phyloP scores from a whole-genome alignment of 2,329 filamentous ascomycete genomes.

The Hymenoscyphus repandus region DNA sequence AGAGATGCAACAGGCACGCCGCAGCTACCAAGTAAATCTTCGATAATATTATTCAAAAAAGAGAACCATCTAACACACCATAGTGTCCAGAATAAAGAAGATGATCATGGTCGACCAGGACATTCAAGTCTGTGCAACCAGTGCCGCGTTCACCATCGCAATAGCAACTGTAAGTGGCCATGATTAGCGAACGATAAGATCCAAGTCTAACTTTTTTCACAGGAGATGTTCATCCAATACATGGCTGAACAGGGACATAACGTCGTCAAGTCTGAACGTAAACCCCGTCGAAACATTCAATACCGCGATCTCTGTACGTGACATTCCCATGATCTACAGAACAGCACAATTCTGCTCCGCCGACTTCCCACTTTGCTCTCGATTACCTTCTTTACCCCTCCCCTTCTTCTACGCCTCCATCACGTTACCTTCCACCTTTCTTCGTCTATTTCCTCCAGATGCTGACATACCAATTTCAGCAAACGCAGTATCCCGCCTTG shows the following conservation, averaged over 20 bases:
- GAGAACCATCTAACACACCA: not conserved
- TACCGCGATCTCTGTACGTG: conserved; percentile 82
- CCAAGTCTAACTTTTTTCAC: conserved; percentile 8
- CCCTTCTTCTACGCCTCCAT: not conserved
- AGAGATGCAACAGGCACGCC: conserved; percentile 82
- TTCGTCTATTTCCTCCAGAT: conserved; percentile 4
- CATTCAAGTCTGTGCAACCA: conserved; percentile 80
- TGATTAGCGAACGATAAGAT: not conserved
- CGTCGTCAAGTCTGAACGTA: conserved; percentile 84
- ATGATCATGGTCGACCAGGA: conserved; percentile 88
- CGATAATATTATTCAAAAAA: not conserved
- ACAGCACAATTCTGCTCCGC: no score
- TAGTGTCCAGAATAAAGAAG: conserved; percentile 93
- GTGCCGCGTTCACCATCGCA: conserved; percentile 89
- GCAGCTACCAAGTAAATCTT: conserved; percentile 70
- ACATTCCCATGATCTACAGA: no score
- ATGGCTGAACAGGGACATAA: conserved; percentile 80
- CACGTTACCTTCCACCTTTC: not conserved
- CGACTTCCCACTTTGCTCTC: not conserved
- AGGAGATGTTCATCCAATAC: conserved; percentile 96
- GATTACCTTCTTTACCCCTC: not conserved
- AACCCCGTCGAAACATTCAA: conserved; percentile 88
- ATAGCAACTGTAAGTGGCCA: conserved; percentile 65
- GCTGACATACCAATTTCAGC: conserved; percentile 43
- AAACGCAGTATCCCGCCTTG: conserved; percentile 77